A percentile compares a stretch with the other conserved stretches of the same genome.
Evolutionary conservation across 179 eudicot genomes (phyloP).

Genomic region (Camellia oleifera): DNA sequence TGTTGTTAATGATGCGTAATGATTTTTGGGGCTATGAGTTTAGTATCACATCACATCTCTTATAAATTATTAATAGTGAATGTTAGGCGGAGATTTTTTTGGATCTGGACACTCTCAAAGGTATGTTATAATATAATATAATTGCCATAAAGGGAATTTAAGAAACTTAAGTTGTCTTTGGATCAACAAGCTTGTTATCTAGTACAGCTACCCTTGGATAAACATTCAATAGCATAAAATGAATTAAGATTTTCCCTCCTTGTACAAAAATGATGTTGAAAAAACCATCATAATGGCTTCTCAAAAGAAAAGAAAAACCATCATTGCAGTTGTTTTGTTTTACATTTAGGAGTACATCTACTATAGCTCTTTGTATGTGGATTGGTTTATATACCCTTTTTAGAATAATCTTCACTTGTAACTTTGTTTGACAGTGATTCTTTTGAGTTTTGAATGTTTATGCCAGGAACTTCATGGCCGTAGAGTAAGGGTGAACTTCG

Average conservation of each 20-base stretch:
- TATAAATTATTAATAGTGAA: background rate
- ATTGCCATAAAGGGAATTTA: background rate
- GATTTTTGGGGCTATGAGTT: background rate
- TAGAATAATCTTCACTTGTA: background rate
- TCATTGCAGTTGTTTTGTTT: background rate
- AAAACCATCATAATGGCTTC: too few relatives aligned
- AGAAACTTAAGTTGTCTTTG: background rate
- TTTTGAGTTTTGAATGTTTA: background rate
- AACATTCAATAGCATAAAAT: too few relatives aligned
- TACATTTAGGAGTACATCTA: background rate
- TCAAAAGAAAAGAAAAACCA: background rate
- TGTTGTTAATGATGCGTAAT: background rate
- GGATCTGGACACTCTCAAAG: background rate
- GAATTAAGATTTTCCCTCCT: background rate
- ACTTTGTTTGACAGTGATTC: background rate
- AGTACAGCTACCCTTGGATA: background rate
- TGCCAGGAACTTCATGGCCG: conserved; percentile 77
- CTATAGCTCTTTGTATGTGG: background rate
- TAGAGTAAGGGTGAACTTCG: conserved; percentile 61
- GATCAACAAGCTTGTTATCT: background rate
- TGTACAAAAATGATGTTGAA: background rate
- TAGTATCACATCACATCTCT: background rate
- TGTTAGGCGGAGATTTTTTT: background rate
- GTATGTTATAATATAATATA: background rate
- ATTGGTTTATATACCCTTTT: background rate